Conservation (phyloP, 805 yeast species). For the Schizosaccharomyces pombe region DNA sequence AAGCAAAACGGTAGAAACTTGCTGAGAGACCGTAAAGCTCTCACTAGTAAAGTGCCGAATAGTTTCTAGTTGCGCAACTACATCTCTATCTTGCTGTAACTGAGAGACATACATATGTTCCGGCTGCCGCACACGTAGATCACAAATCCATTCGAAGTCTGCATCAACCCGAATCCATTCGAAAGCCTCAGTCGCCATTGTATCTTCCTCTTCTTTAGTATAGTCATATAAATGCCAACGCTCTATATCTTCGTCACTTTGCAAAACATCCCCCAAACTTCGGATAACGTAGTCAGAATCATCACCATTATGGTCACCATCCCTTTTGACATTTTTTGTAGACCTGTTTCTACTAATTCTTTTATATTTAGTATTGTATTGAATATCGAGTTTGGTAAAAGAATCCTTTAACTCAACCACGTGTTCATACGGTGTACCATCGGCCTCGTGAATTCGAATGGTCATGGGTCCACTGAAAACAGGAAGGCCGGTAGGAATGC, state of each 20-base stretch:
- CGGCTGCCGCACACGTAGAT: slow-evolving; percentile 59
- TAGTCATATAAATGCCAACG: slow-evolving; percentile 59
- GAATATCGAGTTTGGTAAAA: slow-evolving; percentile 72
- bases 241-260: slow-evolving; percentile 31
- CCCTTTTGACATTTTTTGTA: not conserved
- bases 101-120: slow-evolving; percentile 91
- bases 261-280: slow-evolving; percentile 59
- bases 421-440: slow-evolving; percentile 96
- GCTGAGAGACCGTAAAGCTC: slow-evolving; percentile 24
- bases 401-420: slow-evolving; percentile 75
- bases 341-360: slow-evolving; percentile 39
- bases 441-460: slow-evolving; percentile 87
- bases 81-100: slow-evolving; percentile 80
- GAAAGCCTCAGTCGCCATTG: slow-evolving; percentile 58
- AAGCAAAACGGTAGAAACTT: slow-evolving; percentile 53
- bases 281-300: slow-evolving; percentile 20
- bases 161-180: slow-evolving; percentile 98
- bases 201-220: slow-evolving; percentile 44
- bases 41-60: slow-evolving; percentile 44
- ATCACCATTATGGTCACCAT: slow-evolving; percentile 11
- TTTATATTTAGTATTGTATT: slow-evolving; percentile 81
- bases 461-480: slow-evolving; percentile 88
- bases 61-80: slow-evolving; percentile 82
- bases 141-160: slow-evolving; percentile 90
- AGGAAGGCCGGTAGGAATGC: slow-evolving; percentile 12